Evolutionary conservation across 2,329 filamentous ascomycete species (phyloP).

Genomic region (Aspergillus jensenii): DNA sequence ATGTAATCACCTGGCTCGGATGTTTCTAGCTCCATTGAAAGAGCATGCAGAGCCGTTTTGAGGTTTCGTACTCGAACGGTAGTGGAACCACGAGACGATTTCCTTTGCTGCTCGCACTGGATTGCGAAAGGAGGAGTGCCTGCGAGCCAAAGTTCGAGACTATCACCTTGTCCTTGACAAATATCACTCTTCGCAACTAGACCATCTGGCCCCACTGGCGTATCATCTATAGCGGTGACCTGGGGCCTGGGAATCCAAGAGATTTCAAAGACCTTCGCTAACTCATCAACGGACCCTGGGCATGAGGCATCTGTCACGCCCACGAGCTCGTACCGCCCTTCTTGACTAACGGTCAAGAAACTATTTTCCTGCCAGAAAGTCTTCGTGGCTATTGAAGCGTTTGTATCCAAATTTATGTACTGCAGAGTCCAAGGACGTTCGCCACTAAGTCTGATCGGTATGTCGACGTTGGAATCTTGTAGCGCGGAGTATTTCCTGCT

Average conservation of each 20-base stretch:
- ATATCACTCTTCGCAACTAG: slow-evolving; percentile 74
- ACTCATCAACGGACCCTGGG: slow-evolving; percentile 73
- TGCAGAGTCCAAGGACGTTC: slow-evolving; percentile 79
- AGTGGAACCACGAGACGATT: slow-evolving; percentile 64
- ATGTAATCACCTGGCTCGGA: slow-evolving; percentile 77
- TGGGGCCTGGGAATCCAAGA: slow-evolving; percentile 82
- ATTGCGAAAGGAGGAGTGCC: slow-evolving; percentile 82
- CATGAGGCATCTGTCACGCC: slow-evolving; percentile 78
- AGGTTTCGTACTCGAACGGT: slow-evolving; percentile 69
- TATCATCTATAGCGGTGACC: slow-evolving; percentile 57
- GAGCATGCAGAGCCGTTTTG: slow-evolving; percentile 72
- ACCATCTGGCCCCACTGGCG: slow-evolving; percentile 51
- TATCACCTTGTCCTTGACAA: slow-evolving; percentile 92
- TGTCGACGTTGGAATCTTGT: slow-evolving; percentile 68
- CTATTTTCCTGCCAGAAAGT: slow-evolving; percentile 62
- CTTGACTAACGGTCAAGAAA: slow-evolving; percentile 61
- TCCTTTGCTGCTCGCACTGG: slow-evolving; percentile 76
- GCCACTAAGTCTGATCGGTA: slow-evolving; percentile 84
- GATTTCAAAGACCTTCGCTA: slow-evolving; percentile 73
- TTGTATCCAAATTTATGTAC: slow-evolving; percentile 67
- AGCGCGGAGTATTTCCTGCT: slow-evolving; percentile 72
- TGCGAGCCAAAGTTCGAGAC: slow-evolving; percentile 75
- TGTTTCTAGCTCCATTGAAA: slow-evolving; percentile 83
- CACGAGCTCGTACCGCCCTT: slow-evolving; percentile 77
- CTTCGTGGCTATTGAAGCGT: slow-evolving; percentile 51